Evolutionary conservation across 2,329 filamentous ascomycete species (phyloP).

Genomic region (Colletotrichum kahawae): DNA sequence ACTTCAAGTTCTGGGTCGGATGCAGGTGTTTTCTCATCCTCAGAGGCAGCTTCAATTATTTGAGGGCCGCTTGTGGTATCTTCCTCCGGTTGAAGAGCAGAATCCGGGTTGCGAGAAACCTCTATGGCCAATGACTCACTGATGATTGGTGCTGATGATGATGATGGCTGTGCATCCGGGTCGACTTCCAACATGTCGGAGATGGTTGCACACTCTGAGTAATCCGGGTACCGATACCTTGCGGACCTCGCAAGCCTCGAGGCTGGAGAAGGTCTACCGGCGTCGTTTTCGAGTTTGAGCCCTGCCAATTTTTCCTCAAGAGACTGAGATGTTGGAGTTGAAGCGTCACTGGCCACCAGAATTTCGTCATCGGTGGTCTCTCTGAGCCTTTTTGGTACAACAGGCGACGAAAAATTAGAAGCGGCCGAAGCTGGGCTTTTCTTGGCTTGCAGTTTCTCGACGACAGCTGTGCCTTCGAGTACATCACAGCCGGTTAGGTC

Average conservation of each 20-base stretch:
- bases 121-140: slow-evolving; percentile 1
- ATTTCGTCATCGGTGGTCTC: neutral
- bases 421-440: neutral
- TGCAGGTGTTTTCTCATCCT: neutral
- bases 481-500: slow-evolving; percentile 78
- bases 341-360: slow-evolving; percentile 18
- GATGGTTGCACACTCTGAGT: neutral
- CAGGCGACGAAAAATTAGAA: neutral
- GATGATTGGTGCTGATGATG: neutral
- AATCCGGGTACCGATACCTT: slow-evolving; percentile 20
- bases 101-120: neutral
- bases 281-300: slow-evolving; percentile 1
- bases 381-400: slow-evolving; percentile 7
- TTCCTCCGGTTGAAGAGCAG: neutral
- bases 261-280: neutral
- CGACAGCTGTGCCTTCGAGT: slow-evolving; percentile 36
- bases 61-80: neutral
- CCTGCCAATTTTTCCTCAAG: slow-evolving; percentile 8
- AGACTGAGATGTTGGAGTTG: slow-evolving; percentile 3
- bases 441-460: slow-evolving; percentile 21
- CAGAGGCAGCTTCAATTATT: neutral
- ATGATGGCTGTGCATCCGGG: slow-evolving; percentile 2
- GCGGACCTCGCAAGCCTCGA: neutral
- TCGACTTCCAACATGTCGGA: slow-evolving; percentile 15
- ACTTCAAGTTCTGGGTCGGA: neutral